Evolutionary conservation across 164 flowering plant species (phyloP).

Genomic region (Paratinospora sagittata): DNA sequence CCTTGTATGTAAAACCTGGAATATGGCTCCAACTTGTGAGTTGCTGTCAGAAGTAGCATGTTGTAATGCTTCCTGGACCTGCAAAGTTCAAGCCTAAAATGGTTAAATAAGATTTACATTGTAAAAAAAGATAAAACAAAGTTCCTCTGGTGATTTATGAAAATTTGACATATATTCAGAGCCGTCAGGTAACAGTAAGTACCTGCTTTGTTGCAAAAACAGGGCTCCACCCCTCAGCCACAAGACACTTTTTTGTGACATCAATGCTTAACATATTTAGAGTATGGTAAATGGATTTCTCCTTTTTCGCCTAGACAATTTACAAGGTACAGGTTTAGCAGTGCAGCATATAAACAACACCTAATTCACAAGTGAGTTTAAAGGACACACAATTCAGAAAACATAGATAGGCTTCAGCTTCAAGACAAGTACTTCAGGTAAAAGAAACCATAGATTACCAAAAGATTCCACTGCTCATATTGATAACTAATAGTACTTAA

Average conservation of each 20-base stretch:
- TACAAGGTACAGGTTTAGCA: constrained; percentile 11
- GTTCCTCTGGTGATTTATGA: not conserved
- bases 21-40: constrained; percentile 79
- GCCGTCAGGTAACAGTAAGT: not conserved
- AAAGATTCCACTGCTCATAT: constrained; percentile 60
- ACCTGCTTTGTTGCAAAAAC: constrained; percentile 82
- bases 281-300: constrained; percentile 80
- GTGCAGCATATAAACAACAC: not conserved
- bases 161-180: not conserved
- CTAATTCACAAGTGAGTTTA: not conserved
- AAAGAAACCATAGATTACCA: constrained; percentile 40
- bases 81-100: constrained; percentile 22
- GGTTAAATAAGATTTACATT: constrained; percentile 2
- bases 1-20: constrained; percentile 64
- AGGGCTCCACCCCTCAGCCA: constrained; percentile 98
- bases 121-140: not conserved
- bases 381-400: not conserved
- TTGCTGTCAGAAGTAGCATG: constrained; percentile 73
- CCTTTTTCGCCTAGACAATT: constrained; percentile 73
- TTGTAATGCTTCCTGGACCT: constrained; percentile 76
- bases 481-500: constrained; percentile 51
- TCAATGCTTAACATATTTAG: constrained; percentile 96
- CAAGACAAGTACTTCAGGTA: not conserved
- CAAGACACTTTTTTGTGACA: constrained; percentile 95
- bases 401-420: not conserved